Conservation (phyloP, 305 asterid species). For the Solanum hybrid region DNA sequence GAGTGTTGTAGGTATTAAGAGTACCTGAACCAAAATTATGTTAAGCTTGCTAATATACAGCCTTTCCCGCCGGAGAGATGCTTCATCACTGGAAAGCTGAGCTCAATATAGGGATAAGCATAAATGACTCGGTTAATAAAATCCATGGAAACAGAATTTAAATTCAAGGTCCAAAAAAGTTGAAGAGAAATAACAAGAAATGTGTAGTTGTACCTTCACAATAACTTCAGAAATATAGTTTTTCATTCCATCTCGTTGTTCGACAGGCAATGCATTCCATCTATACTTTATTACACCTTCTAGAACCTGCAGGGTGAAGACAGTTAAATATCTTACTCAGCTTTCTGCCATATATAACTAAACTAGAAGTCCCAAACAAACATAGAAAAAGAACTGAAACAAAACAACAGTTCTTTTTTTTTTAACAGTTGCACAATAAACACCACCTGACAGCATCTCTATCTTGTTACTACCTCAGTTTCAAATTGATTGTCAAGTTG, state of each 20-base stretch:
- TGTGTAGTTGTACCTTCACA: slow-evolving; percentile 61
- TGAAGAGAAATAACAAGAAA: neutral
- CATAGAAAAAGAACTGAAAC: neutral
- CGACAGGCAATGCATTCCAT: slow-evolving; percentile 96
- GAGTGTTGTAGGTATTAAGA: neutral
- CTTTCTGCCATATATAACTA: neutral
- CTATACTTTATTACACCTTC: slow-evolving; percentile 97
- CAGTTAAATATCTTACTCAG: neutral
- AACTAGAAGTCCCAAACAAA: neutral
- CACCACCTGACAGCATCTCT: neutral
- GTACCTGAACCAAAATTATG: slow-evolving; percentile 92
- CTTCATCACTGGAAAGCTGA: slow-evolving; percentile 90
- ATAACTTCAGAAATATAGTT: slow-evolving; percentile 97
- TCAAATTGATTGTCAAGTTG: neutral
- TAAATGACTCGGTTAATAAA: neutral
- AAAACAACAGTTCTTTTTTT: neutral
- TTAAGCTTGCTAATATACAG: slow-evolving; percentile 80
- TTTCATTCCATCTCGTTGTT: slow-evolving; percentile 98
- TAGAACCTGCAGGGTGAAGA: slow-evolving; percentile 45
- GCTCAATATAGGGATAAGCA: neutral
- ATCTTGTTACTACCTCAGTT: neutral
- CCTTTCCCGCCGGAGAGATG: slow-evolving; percentile 82
- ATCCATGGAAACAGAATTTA: neutral
- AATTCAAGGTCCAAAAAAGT: neutral
- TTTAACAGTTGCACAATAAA: neutral